phyloP scores from a whole-genome alignment of 2,329 filamentous ascomycete species.

The Biscogniauxia mediterranea region DNA sequence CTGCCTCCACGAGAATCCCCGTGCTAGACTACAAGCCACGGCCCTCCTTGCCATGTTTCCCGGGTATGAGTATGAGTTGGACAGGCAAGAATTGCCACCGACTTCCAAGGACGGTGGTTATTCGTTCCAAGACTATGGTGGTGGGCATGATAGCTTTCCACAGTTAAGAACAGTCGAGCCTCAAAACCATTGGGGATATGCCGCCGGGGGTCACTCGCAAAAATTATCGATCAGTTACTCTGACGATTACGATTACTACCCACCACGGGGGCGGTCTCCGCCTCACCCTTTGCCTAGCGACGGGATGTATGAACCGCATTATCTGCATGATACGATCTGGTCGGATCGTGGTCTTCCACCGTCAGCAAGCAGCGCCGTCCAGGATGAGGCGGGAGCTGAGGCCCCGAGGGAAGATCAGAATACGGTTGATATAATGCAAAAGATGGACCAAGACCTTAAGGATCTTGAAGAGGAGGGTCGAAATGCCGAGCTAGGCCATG shows the following conservation, averaged over 20 bases:
- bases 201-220: conserved; percentile 36
- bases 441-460: conserved; percentile 23
- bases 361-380: conserved; percentile 15
- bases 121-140: conserved; percentile 39
- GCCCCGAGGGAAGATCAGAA: conserved; percentile 19
- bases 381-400: conserved; percentile 20
- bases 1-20: conserved; percentile 74
- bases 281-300: conserved; percentile 50
- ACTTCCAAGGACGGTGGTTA: conserved; percentile 42
- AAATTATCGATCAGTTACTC: conserved; percentile 32
- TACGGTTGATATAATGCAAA: conserved; percentile 13
- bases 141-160: conserved; percentile 35
- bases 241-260: conserved; percentile 45
- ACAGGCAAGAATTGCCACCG: conserved; percentile 30
- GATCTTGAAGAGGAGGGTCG: conserved; percentile 19
- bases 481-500: conserved; percentile 15
- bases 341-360: conserved; percentile 13
- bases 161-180: conserved; percentile 42
- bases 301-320: conserved; percentile 35
- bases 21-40: conserved; percentile 69
- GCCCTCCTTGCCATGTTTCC: conserved; percentile 71
- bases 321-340: conserved; percentile 23
- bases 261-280: conserved; percentile 52
- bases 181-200: conserved; percentile 44
- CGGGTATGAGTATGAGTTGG: conserved; percentile 28